Evolutionary conservation across 2,329 filamentous ascomycete species (phyloP), one percentile per base, ranked within the genome.

Genomic region (Albophoma yamanashiensis): DNA sequence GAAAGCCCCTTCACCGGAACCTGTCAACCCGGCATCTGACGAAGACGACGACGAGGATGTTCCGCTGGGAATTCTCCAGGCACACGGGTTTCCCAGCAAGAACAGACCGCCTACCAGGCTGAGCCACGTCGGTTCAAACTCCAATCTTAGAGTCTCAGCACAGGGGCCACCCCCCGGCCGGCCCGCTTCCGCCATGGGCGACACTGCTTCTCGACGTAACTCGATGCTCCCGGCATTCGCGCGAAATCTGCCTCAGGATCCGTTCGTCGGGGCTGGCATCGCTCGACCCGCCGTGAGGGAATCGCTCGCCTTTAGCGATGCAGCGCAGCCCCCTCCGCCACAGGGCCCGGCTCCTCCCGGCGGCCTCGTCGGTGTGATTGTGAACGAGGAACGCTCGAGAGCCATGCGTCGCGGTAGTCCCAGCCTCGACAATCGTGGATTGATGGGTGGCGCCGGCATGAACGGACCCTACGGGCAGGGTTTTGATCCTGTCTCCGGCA

Each of bases 21-120:
- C 63, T 58, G 71, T 72, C 2, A 77, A 78, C 0, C 80, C 82
- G n/a, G 75, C 69, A 5, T 87, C 86, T 0, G 89, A 91, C 43
- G 89, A 92, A 60, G 92, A 96, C 66, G 92, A 96, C 57, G 92
- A 96, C 66, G 92, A 96, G 61, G 92, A 96, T 67, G 83, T 96
- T 15, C 92, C 92, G 0, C 77, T 96, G 47, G 92, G 87, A 15
- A 94, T 96, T 65, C 78, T 96, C 25, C 89, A 91, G 59, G 92
- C 92, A 2, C 91, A 96, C 70, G 92, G 92, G 2, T 96, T 96
- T 68, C 92, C 92, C 0, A 86, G 81, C 72, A 91, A 86, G 74
- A 88, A 85, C 66, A 84, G 89, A 22, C 88, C 91, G 17, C 91
- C 91, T 1, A 87, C 82, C 34, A 83, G 84, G 53, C 78, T 91